Conservation (phyloP, 768 basidiomycete genomes). For the Tephrocybe rancida region DNA sequence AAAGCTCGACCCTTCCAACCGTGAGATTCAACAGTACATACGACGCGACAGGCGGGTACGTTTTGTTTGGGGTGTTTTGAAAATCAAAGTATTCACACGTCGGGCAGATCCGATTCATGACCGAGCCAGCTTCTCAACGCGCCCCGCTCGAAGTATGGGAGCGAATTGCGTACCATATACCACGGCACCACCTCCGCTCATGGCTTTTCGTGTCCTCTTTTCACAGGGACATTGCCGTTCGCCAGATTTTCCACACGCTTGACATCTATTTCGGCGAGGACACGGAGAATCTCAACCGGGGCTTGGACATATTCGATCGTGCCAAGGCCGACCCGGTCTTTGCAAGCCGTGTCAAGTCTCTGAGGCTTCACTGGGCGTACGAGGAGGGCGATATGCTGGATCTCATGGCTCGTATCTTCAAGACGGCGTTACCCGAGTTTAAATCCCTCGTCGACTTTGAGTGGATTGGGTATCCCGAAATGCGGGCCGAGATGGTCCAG, state of each 20-base stretch:
- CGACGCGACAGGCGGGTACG: slow-evolving; percentile 49
- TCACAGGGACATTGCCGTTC: slow-evolving; percentile 64
- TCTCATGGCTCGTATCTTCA: slow-evolving; percentile 53
- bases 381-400: slow-evolving; percentile 70
- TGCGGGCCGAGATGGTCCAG: slow-evolving; percentile 68
- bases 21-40: slow-evolving; percentile 50
- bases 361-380: slow-evolving; percentile 70
- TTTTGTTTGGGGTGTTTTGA: not conserved
- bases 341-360: slow-evolving; percentile 57
- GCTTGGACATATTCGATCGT: slow-evolving; percentile 67
- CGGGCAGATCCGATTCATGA: slow-evolving; percentile 50
- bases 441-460: slow-evolving; percentile 64
- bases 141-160: slow-evolving; percentile 72
- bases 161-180: slow-evolving; percentile 60
- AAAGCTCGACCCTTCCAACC: slow-evolving; percentile 61
- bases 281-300: slow-evolving; percentile 58
- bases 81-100: slow-evolving; percentile 4
- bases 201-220: slow-evolving; percentile 70
- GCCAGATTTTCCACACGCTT: slow-evolving; percentile 66
- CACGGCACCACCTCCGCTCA: slow-evolving; percentile 66
- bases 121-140: slow-evolving; percentile 61
- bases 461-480: slow-evolving; percentile 78
- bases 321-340: slow-evolving; percentile 65
- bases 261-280: slow-evolving; percentile 73
- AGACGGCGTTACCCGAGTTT: slow-evolving; percentile 64